Base-by-base conservation (phyloP, 306 rosid species). In the Pyrus bretschneideri region DNA sequence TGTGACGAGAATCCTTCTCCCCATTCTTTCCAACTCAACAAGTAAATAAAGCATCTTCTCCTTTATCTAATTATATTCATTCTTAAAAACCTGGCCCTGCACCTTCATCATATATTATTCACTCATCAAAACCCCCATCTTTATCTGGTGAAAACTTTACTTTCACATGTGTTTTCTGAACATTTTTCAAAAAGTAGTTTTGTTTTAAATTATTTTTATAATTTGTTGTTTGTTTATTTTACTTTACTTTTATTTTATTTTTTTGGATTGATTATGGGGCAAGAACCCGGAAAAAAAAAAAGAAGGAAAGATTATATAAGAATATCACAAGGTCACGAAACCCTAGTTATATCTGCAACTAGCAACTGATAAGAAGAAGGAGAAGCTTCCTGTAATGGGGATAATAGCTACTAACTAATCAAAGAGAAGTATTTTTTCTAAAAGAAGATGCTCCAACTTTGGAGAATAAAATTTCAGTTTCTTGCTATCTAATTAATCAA, bases 21-120 rank as follows among this genome's bases (percentile, higher is more conserved):
- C 33, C 82, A 4, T 58, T 70, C 87, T 81, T 86, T 86, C 87
- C 87, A 86, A 80, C 83, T 75, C 82, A 73, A 70, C 83, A 62
- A 68, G 76, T 60, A 67, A 42, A 45, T 30, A 59, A 19, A 78
- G 86, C 86, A 82, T 82, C 83, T 70, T 74, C 72, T 42, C 62
- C 82, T 70, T 82, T 78, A 70, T 40, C 62, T 57, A n/a, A 57
- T 73, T 44, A 73, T 30, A 73, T 15, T 73, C 60, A 11, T 27
- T 21, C 67, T 40, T 27, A 45, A 67, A 80, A 72, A 2, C n/a
- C 19, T 6, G 25, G 27, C 30, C 30, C 63, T 22, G 12, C 63
- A 22, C 27, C 30, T 58, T 25, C 30, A 58, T 58, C 63, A 58
- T 58, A 58, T 57, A n/a, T 49, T 49, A 49, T 49, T 49, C 54